Base-by-base conservation (phyloP, 2,329 filamentous ascomycete species). In the Aspergillus piperis region DNA sequence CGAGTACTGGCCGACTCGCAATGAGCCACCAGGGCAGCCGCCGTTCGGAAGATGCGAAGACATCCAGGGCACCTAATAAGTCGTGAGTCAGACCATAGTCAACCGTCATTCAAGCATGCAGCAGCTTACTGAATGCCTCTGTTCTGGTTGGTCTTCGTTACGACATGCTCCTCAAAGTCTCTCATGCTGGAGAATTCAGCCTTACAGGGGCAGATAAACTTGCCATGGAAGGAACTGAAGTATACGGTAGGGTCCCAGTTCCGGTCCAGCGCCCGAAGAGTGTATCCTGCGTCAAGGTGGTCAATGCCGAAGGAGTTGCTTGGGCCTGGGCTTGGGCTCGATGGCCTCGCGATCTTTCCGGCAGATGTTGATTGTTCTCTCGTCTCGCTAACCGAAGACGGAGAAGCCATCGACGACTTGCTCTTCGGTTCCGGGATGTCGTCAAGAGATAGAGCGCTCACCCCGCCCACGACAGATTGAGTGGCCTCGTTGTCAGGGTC, bases 21-120 rank as follows among this genome's bases (percentile, higher is more conserved):
- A 58, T 81, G 79, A 0, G 74, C 72, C n/a, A 79, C 67, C 3
- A 80, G 67, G 0, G 76, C 77, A 0, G 74, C 62, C 0, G 70
- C 72, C 10, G 69, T 72, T 25, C 73, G 73, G 69, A 80, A 81
- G 25, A 64, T 50, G 39, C 73, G 76, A 51, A 72, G 64, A 48
- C 79, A 81, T 15, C 68, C 66, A 5, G 77, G 75, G 58, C 79
- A 81, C 39, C 74, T 75, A 51, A 10, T 2, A 2, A 36, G 11
- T 38, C 5, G 54, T 64, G 52, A 66, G 55, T 44, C 15, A 36
- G 32, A 36, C 32, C 32, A 36, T 13, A 36, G 11, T 13, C 32
- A 36, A 36, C 32, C 32, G 17, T 15, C 10, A n/a, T 30, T 4
- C 7, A 57, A 38, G 32, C 10, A 49, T 23, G 13, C n/a, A n/a